phyloP scores from a whole-genome alignment of 164 flowering plant genomes.

The Piper longum region DNA sequence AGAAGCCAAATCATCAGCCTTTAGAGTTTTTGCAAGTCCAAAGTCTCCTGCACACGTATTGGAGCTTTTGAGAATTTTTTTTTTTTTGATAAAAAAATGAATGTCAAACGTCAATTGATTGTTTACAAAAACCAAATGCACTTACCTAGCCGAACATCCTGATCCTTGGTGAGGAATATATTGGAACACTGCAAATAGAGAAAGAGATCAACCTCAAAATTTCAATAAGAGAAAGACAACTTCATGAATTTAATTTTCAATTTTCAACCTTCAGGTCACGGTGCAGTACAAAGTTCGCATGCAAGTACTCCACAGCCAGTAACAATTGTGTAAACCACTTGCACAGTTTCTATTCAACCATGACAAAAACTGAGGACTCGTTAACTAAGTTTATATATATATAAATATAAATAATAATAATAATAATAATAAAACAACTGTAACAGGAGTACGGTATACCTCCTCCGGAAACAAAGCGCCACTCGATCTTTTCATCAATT shows the following conservation, averaged over 20 bases:
- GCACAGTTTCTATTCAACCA: conserved; percentile 60
- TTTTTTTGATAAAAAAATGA: too few relatives aligned
- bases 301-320: conserved; percentile 88
- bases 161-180: conserved; percentile 92
- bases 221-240: not conserved
- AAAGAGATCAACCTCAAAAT: conserved; percentile 3
- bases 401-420: too few relatives aligned
- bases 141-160: conserved; percentile 91
- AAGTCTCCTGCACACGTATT: conserved; percentile 59
- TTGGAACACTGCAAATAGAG: conserved; percentile 72
- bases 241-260: not conserved
- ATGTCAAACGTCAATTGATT: too few relatives aligned
- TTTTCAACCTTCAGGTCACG: conserved; percentile 73
- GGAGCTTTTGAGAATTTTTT: not conserved
- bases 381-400: too few relatives aligned
- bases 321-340: conserved; percentile 92
- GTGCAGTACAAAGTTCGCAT: conserved; percentile 82
- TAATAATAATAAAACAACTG: too few relatives aligned
- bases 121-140: conserved; percentile 1
- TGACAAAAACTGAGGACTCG: not conserved
- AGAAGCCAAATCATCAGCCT: conserved; percentile 95
- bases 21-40: conserved; percentile 94
- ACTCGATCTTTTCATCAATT: conserved; percentile 75
- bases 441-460: conserved; percentile 23
- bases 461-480: conserved; percentile 91